These are phyloP conservation scores for Fusarium vanettenii DNA, from an alignment of 2,329 filamentous ascomycete genomes.

Conservation along the genomic window DNA sequence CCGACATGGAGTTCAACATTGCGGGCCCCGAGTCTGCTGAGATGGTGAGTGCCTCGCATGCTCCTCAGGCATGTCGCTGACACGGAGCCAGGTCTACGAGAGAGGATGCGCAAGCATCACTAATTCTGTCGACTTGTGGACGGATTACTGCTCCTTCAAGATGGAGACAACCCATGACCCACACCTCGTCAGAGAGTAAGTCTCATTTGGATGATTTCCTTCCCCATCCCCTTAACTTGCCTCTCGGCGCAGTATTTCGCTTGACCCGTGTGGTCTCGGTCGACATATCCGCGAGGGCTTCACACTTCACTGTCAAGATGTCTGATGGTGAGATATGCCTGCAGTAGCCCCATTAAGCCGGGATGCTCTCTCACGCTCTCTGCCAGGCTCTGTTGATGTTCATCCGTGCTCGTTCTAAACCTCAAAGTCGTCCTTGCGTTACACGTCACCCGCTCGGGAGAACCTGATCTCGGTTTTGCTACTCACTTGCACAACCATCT, in stretches of 20 bases:
- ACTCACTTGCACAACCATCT: conserved; percentile 63
- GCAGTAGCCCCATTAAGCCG: conserved; percentile 66
- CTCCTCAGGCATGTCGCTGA: conserved; percentile 16
- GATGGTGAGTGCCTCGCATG: conserved; percentile 72
- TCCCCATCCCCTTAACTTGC: conserved; percentile 74
- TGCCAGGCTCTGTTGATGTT: conserved; percentile 69
- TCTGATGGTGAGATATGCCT: conserved; percentile 79
- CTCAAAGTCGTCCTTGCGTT: conserved; percentile 55
- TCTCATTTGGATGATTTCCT: conserved; percentile 74
- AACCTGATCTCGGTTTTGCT: conserved; percentile 59
- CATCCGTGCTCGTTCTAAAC: conserved; percentile 50
- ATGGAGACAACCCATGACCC: conserved; percentile 96
- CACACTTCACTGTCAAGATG: conserved; percentile 53
- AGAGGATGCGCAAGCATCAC: conserved; percentile 92
- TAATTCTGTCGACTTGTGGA: conserved; percentile 96
- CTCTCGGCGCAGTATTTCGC: conserved; percentile 57
- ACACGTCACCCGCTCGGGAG: conserved; percentile 50
- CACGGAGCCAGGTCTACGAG: conserved; percentile 82
- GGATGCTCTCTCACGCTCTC: conserved; percentile 74
- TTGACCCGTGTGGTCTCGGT: conserved; percentile 56
- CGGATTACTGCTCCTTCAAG: conserved; percentile 97
- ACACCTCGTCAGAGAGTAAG: conserved; percentile 99
- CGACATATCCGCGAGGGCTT: conserved; percentile 49
- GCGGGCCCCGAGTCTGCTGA: conserved; percentile 96
- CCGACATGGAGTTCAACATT: conserved; percentile 96